A percentile compares a stretch with the other conserved stretches of the same genome.
phyloP scores from a whole-genome alignment of 257 asterid species.

The Pogostemon cablin region DNA sequence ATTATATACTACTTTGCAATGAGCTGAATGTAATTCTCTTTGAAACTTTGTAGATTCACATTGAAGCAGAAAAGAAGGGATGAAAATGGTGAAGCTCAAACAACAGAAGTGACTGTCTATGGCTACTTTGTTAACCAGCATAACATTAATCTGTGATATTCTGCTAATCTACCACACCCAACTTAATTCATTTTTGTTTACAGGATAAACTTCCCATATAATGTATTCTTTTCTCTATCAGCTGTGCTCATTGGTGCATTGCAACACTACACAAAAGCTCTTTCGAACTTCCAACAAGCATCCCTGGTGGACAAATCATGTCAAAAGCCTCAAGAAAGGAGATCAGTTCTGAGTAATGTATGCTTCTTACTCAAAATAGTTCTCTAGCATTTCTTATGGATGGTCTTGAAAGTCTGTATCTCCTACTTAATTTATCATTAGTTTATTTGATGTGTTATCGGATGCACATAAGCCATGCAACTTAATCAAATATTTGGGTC shows the following conservation, averaged over 20 bases:
- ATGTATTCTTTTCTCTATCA: constrained; percentile 27
- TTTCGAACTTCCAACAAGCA: constrained; percentile 66
- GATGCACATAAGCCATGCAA: no score
- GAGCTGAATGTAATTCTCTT: constrained; percentile 4
- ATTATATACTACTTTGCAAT: background rate
- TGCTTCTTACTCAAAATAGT: constrained; percentile 10
- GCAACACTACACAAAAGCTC: constrained; percentile 82
- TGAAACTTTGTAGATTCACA: constrained; percentile 53
- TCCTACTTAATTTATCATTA: no score
- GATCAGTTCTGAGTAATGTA: constrained; percentile 62
- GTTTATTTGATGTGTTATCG: no score
- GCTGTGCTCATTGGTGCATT: constrained; percentile 74
- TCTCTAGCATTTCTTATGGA: background rate
- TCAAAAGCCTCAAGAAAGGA: constrained; percentile 82
- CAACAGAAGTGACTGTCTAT: constrained; percentile 70
- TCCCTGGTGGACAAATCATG: constrained; percentile 84
- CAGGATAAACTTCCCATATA: background rate
- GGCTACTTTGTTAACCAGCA: constrained; percentile 79
- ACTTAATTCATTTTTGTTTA: constrained; percentile 47
- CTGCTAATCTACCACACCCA: constrained; percentile 82
- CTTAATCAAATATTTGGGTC: no score
- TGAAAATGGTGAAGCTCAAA: constrained; percentile 50
- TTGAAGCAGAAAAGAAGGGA: constrained; percentile 59
- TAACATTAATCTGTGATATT: constrained; percentile 62
- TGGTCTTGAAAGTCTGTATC: no score